Percentiles rank a stretch among this genome's conserved stretches.
Evolutionary conservation across 441 rosid species (phyloP).

Genomic region (Gossypium trilobum): DNA sequence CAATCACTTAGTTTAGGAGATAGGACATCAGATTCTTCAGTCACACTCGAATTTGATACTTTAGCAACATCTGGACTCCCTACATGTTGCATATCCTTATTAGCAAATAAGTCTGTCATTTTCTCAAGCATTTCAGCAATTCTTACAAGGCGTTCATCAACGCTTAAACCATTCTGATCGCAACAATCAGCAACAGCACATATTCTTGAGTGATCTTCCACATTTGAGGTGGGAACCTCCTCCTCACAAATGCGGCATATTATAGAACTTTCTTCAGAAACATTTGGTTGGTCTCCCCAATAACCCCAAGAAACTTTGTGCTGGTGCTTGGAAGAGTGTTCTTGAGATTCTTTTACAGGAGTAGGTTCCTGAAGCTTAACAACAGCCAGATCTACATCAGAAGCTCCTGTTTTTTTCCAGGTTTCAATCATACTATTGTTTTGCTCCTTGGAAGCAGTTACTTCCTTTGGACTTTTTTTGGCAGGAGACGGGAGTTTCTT

Average conservation of each 20-base stretch:
- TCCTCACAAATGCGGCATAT: constrained; percentile 97
- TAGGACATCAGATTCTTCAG: constrained; percentile 74
- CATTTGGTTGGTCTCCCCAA: constrained; percentile 71
- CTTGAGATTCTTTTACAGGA: constrained; percentile 49
- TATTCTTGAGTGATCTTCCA: constrained; percentile 89
- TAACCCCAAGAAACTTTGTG: constrained; percentile 87
- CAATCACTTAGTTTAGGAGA: constrained; percentile 94
- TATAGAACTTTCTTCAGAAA: constrained; percentile 68
- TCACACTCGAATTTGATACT: constrained; percentile 75
- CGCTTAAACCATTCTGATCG: constrained; percentile 73
- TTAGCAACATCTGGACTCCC: constrained; percentile 88
- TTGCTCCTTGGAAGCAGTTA: constrained; percentile 38
- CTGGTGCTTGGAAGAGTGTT: constrained; percentile 61
- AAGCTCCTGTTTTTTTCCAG: constrained; percentile 31
- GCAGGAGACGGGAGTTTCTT: constrained; percentile 77
- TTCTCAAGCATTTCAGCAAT: constrained; percentile 87
- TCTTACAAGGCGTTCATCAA: constrained; percentile 74
- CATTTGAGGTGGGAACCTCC: constrained; percentile 76
- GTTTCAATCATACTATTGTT: constrained; percentile 48
- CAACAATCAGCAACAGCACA: constrained; percentile 92
- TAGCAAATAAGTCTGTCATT: constrained; percentile 61
- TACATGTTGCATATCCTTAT: constrained; percentile 61
- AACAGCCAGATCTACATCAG: constrained; percentile 37
- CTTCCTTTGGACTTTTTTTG: constrained; percentile 50
- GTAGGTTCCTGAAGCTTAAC: constrained; percentile 40